Conservation (phyloP, 192 early-diverging fungal species). For the Entomortierella parvispora region DNA sequence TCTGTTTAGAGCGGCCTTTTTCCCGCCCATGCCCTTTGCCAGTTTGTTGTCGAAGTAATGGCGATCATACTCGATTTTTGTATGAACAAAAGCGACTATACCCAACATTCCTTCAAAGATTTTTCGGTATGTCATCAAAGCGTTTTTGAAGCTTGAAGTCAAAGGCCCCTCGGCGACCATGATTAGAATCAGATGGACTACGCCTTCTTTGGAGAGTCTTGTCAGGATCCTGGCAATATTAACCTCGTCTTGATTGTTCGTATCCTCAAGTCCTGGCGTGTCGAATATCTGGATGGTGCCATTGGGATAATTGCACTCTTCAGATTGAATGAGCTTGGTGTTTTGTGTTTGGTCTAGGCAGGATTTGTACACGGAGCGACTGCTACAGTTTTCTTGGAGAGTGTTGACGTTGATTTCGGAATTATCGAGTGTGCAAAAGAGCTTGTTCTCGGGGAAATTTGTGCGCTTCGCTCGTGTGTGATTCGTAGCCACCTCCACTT, state of each 20-base stretch:
- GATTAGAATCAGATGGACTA: conserved; percentile 10
- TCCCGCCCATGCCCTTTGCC: not conserved
- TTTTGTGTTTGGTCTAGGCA: too few species aligned
- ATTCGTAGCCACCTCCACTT: too few species aligned
- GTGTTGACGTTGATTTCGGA: too few species aligned
- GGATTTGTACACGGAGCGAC: too few species aligned
- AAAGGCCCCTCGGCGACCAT: not conserved
- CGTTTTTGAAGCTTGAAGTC: not conserved
- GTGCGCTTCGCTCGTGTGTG: too few species aligned
- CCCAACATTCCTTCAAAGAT: conserved; percentile 1
- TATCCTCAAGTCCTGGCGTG: conserved; percentile 16
- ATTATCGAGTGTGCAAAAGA: too few species aligned
- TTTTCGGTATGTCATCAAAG: not conserved
- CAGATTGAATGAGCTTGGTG: too few species aligned
- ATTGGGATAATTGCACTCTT: too few species aligned
- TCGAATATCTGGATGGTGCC: conserved; percentile 12
- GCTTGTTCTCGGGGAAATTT: too few species aligned
- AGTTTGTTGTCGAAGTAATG: not conserved
- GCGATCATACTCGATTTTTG: not conserved
- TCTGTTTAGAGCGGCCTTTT: not conserved
- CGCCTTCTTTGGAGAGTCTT: not conserved
- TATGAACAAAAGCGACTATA: conserved; percentile 16
- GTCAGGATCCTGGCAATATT: conserved; percentile 8
- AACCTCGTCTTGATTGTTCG: conserved; percentile 2
- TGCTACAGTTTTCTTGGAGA: too few species aligned